These are phyloP conservation scores for Cucumis variabilis DNA, from an alignment of 331 rosid species.

Conservation along the genomic window DNA sequence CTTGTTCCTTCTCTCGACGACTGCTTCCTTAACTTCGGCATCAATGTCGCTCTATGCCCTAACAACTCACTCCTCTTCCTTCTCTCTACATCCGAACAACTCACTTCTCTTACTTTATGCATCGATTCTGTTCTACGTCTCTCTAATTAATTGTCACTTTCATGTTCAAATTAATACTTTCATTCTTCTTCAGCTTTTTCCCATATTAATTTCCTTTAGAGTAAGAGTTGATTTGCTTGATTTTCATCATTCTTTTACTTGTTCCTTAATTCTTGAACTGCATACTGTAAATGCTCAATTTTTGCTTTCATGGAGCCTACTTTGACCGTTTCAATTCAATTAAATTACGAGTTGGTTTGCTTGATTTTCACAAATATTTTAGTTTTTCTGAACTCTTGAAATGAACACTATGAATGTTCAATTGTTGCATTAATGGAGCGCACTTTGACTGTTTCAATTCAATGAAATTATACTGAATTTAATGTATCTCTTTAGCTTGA, in stretches of 20 bases:
- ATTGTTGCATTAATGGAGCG: neutral
- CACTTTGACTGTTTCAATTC: neutral
- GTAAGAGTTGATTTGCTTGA: neutral
- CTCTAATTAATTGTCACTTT: slow-evolving; percentile 61
- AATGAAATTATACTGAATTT: neutral
- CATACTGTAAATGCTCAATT: neutral
- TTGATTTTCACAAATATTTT: neutral
- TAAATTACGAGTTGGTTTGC: neutral
- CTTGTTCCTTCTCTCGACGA: too few species aligned
- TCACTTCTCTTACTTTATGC: too few species aligned
- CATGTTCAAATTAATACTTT: slow-evolving; percentile 53
- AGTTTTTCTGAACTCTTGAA: neutral
- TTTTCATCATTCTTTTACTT: neutral
- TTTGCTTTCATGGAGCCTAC: neutral
- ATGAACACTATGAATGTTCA: neutral
- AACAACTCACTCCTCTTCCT: too few species aligned
- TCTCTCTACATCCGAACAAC: too few species aligned
- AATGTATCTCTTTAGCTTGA: neutral
- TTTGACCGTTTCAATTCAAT: neutral
- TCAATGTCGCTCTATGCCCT: too few species aligned
- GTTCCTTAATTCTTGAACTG: neutral
- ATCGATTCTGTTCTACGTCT: too few species aligned
- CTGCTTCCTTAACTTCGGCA: too few species aligned
- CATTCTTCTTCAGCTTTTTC: neutral
- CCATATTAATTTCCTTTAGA: neutral